Base-by-base conservation (phyloP, 208 protist species). In the Leishmania braziliensis region DNA sequence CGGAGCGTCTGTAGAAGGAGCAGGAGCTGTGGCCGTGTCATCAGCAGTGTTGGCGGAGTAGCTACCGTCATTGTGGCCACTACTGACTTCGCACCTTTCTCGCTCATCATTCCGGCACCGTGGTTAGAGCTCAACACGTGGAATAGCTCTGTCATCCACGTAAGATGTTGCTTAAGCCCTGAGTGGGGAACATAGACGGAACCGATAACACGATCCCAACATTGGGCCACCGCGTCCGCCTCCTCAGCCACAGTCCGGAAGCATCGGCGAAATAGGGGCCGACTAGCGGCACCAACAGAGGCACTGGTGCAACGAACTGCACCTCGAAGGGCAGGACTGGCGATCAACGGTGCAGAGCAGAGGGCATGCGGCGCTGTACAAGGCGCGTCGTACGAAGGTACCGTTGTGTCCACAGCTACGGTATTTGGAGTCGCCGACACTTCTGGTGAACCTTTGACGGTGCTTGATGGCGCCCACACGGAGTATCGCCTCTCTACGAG, bases 121-220 rank as follows among this genome's bases (percentile, higher is more conserved):
- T 80, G 84, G 84, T 89, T 90, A 33, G 82, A 79, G 5, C 84
- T 90, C 43, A 96, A n/a, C 18, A 89, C 82, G 71, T 95, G 88
- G 29, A 95, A 88, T 18, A 94, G 39, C 66, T 87, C 84, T 46
- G 84, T 83, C 43, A 94, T 51, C 56, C 72, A 66, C 12, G 56
- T 43, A 5, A 94, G 66, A 75, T 78, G 72, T 0, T 65, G n/a
- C 62, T 88, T 89, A 26, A 94, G 74, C 0, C 54, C 77, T 2
- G 75, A 36, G 48, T 93, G 86, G 0, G 93, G 83, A 18, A 84
- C 78, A 72, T 87, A 90, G 16, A 94, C 63, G 0, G 82, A 71
- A 8, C 93, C 93, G 71, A 96, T 80, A 48, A 87, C 29, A 23
- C 79, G 66, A 68, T 95, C 84, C 93, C 93, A 96, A 29, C 78